Evolutionary conservation across 805 yeast species (phyloP), one percentile per base, ranked within the genome.

Genomic region (Yarrowia hollandica): DNA sequence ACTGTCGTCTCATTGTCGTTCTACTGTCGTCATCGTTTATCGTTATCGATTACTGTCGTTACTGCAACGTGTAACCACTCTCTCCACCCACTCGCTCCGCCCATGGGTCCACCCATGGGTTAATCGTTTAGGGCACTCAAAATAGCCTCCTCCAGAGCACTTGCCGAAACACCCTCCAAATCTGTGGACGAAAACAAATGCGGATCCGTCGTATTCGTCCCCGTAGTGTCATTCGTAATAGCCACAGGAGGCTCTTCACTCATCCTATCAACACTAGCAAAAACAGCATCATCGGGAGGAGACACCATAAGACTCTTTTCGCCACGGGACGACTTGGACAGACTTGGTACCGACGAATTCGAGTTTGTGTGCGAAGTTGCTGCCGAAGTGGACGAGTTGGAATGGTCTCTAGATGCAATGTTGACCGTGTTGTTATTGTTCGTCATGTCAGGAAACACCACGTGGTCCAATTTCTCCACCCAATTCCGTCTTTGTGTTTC

Each of bases 71-170:
- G n/a, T n/a, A n/a, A n/a, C n/a, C n/a, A n/a, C n/a, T n/a, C n/a
- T n/a, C n/a, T n/a, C n/a, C n/a, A n/a, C n/a, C n/a, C n/a, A n/a
- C n/a, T n/a, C n/a, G n/a, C n/a, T n/a, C n/a, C n/a, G n/a, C n/a
- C n/a, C n/a, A n/a, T n/a, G n/a, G n/a, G n/a, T n/a, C n/a, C n/a
- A n/a, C n/a, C n/a, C n/a, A n/a, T n/a, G n/a, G n/a, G n/a, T 15
- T 28, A 33, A 16, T 46, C 57, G 6, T 52, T 37, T n/a, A 52
- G 6, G 4, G 42, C 58, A 35, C 58, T 52, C 34, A 52, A 12
- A 14, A 52, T 52, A 18, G 58, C 58, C 33, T 34, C 58, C 19
- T 52, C 58, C 19, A 52, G 12, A 2, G 58, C 58, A 18, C 35
- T 26, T 1, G 58, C 44, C 11, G 44, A 25, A 19, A 52, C 58